These are phyloP conservation scores for Penicillium sclerotigenum DNA, from an alignment of 2,329 filamentous ascomycete genomes.

Conservation along the genomic window DNA sequence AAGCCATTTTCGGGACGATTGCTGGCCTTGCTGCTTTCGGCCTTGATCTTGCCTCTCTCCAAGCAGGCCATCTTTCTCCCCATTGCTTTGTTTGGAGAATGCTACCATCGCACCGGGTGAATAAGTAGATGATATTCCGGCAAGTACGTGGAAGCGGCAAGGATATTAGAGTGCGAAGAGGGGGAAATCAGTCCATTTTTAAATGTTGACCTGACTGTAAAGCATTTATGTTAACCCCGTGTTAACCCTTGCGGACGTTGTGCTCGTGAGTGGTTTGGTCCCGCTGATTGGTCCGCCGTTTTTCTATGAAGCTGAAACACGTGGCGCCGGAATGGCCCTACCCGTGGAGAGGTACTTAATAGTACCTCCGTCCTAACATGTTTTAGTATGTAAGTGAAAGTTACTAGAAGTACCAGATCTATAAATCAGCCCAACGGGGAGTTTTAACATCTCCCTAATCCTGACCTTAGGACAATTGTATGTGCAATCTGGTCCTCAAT, in stretches of 20 bases:
- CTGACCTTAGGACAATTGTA: not conserved
- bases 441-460: not conserved
- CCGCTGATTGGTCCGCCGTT: constrained; percentile 1
- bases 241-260: not conserved
- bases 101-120: constrained; percentile 3
- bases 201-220: not conserved
- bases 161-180: not conserved
- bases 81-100: not conserved
- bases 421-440: not conserved
- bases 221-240: not conserved
- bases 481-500: not conserved
- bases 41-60: not conserved
- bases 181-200: constrained; percentile 1
- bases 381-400: not conserved
- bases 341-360: not conserved
- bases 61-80: constrained; percentile 10
- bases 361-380: not conserved
- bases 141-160: not conserved
- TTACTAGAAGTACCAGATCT: not conserved
- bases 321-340: not conserved
- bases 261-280: not conserved
- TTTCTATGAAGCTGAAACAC: not conserved
- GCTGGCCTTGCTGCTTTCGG: not conserved
- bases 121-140: not conserved
- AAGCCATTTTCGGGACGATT: not conserved